A percentile compares a stretch with the other conserved stretches of the same genome.
Evolutionary conservation across 441 rosid genomes (phyloP).

Genomic region (Francoa sonchifolia): DNA sequence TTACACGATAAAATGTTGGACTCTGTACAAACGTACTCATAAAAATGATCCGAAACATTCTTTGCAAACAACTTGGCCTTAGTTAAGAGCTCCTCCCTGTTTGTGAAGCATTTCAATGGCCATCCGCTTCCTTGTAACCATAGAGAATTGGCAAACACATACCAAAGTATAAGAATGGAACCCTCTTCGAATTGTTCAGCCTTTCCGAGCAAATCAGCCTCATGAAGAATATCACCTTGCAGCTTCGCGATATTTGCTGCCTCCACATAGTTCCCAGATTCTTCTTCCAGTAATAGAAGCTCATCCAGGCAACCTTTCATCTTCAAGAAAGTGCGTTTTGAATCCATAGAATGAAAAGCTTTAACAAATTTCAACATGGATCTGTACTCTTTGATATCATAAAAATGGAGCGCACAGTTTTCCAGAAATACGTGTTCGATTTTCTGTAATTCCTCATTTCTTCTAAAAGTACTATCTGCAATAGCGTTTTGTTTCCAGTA

Average conservation of each 20-base stretch:
- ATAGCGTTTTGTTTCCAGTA: slow-evolving; percentile 23
- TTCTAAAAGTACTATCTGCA: slow-evolving; percentile 7
- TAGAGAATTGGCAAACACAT: slow-evolving; percentile 30
- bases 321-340: slow-evolving; percentile 21
- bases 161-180: slow-evolving; percentile 21
- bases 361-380: slow-evolving; percentile 33
- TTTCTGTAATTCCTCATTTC: slow-evolving; percentile 17
- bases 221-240: slow-evolving; percentile 23
- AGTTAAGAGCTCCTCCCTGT: slow-evolving; percentile 23
- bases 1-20: slow-evolving; percentile 21
- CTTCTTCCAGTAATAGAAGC: slow-evolving; percentile 33
- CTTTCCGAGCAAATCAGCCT: slow-evolving; percentile 26
- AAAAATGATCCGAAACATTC: slow-evolving; percentile 15
- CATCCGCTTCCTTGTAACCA: slow-evolving; percentile 37
- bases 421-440: slow-evolving; percentile 29
- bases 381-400: slow-evolving; percentile 16
- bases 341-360: slow-evolving; percentile 17
- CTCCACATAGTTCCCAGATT: slow-evolving; percentile 26
- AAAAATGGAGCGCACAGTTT: slow-evolving; percentile 24
- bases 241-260: slow-evolving; percentile 33
- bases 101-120: slow-evolving; percentile 31
- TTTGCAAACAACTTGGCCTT: slow-evolving; percentile 25
- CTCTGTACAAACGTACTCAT: slow-evolving; percentile 17
- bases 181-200: slow-evolving; percentile 25
- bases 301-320: slow-evolving; percentile 25